Base-by-base conservation (phyloP, 179 eudicot genomes). In the Beta lomatogona region DNA sequence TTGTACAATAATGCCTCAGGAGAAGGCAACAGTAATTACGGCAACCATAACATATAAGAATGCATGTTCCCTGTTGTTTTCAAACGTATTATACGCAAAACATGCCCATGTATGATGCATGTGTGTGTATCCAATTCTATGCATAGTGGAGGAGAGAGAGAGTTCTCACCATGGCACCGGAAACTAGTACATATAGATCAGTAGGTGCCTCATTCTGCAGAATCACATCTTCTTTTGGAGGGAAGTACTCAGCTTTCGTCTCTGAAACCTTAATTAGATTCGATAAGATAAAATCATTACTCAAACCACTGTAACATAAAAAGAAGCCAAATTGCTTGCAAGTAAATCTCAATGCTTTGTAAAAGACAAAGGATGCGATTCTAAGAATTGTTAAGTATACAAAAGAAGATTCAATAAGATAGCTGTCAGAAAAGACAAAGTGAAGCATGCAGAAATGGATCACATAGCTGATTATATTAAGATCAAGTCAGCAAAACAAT, bases 131-230 rank as follows among this genome's bases (percentile, higher is more conserved):
- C 41, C 41, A 2, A 36, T 36, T 36, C 41, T 36, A 36, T 36
- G 41, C 41, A 36, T 36, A 36, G 41, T 36, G 41, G 41, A 36
- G 41, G 41, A 36, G 41, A 36, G 41, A 36, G 41, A 36, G 72
- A 2, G 41, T 3, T 93, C 97, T 83, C 92, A 91, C 97, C 86
- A 90, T 88, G 55, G 86, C 85, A 22, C 97, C 97, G 74, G 86
- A 84, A 46, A 92, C 94, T 58, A 93, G 82, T 31, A 93, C 89
- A 80, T 93, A 93, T 12, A 93, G 81, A 77, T 93, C 95, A 0
- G 93, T 88, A 41, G 97, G 93, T 67, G 97, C 95, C 84, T 93
- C 97, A 83, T 93, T 93, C 84, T 91, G 89, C 86, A 93, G 82
- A 59, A 93, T 89, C 64, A 93, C 91, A 80, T 93, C 94, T 88